Evolutionary conservation across 352 stramenopile species (phyloP).

Genomic region (Globisporangium echinulatum): DNA sequence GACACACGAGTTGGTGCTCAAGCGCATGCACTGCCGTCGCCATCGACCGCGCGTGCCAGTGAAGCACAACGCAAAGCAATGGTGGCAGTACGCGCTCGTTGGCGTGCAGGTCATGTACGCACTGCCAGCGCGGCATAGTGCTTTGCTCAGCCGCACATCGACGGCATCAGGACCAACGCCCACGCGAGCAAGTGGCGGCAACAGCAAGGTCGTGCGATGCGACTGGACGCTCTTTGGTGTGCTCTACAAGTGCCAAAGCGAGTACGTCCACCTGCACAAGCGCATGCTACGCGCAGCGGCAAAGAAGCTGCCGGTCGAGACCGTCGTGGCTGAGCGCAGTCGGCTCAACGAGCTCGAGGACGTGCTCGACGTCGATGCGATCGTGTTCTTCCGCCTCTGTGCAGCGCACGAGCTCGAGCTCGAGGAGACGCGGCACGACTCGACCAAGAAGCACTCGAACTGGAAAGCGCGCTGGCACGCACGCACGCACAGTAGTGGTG

Average conservation of each 20-base stretch:
- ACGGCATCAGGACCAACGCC: not conserved
- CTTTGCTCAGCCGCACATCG: not conserved
- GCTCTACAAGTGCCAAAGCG: constrained; percentile 50
- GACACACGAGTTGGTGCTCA: constrained; percentile 76
- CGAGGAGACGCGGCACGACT: constrained; percentile 59
- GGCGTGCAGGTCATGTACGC: constrained; percentile 61
- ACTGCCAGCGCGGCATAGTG: constrained; percentile 8
- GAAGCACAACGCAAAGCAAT: constrained; percentile 37
- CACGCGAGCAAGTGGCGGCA: not conserved
- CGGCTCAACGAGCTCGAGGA: constrained; percentile 64
- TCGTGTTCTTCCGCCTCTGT: constrained; percentile 79
- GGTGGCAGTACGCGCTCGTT: constrained; percentile 77
- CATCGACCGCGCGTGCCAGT: constrained; percentile 50
- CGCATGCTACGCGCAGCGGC: constrained; percentile 48
- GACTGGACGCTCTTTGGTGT: constrained; percentile 61
- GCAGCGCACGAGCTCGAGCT: constrained; percentile 56
- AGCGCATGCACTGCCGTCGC: constrained; percentile 68
- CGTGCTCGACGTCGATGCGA: constrained; percentile 60
- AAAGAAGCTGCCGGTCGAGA: constrained; percentile 48
- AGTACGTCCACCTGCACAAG: constrained; percentile 77
- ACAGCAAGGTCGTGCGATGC: constrained; percentile 14
- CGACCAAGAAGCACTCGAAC: constrained; percentile 51
- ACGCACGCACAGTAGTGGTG: constrained; percentile 9
- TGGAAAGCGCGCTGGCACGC: constrained; percentile 69
- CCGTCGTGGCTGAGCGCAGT: constrained; percentile 34